phyloP scores from a whole-genome alignment of 2,329 filamentous ascomycete genomes.

The Setomelanomma holmii region DNA sequence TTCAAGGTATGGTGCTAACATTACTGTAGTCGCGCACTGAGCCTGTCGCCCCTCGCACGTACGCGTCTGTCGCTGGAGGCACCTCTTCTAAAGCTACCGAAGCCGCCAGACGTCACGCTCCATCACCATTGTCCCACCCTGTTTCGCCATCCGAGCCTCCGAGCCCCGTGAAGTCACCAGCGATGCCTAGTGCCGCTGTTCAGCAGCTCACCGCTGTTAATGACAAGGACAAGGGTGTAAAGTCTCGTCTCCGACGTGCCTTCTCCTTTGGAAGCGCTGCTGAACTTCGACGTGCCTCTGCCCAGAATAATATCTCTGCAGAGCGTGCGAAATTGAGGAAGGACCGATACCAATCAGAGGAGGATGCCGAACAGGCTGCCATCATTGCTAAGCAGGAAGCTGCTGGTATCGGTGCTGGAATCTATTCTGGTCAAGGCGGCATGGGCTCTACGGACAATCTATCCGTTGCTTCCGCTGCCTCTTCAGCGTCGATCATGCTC shows the following conservation, averaged over 20 bases:
- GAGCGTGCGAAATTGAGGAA: conserved; percentile 64
- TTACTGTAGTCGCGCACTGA: conserved; percentile 33
- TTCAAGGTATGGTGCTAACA: conserved; percentile 1
- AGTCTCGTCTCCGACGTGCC: conserved; percentile 84
- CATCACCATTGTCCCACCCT: conserved; percentile 57
- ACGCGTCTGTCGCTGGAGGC: conserved; percentile 24
- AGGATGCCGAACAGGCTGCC: conserved; percentile 87
- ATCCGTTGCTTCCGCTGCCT: conserved; percentile 87
- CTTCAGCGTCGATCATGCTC: conserved; percentile 90
- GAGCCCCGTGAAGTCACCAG: conserved; percentile 22
- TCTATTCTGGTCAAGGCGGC: conserved; percentile 85
- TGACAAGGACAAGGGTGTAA: conserved; percentile 84
- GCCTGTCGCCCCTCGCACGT: conserved; percentile 20
- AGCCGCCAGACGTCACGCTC: conserved; percentile 51
- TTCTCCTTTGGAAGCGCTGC: conserved; percentile 97
- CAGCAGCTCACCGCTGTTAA: conserved; percentile 87
- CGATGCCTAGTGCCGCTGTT: conserved; percentile 70
- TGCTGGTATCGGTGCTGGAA: conserved; percentile 87
- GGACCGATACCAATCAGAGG: conserved; percentile 61
- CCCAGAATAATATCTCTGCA: conserved; percentile 62
- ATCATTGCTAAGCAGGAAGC: conserved; percentile 94
- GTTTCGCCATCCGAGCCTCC: conserved; percentile 46
- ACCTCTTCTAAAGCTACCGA: conserved; percentile 44
- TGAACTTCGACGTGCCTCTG: conserved; percentile 80
- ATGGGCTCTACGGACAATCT: conserved; percentile 97